phyloP scores from a whole-genome alignment of 495 filamentous ascomycete genomes.

The Podospora pseudocomata region DNA sequence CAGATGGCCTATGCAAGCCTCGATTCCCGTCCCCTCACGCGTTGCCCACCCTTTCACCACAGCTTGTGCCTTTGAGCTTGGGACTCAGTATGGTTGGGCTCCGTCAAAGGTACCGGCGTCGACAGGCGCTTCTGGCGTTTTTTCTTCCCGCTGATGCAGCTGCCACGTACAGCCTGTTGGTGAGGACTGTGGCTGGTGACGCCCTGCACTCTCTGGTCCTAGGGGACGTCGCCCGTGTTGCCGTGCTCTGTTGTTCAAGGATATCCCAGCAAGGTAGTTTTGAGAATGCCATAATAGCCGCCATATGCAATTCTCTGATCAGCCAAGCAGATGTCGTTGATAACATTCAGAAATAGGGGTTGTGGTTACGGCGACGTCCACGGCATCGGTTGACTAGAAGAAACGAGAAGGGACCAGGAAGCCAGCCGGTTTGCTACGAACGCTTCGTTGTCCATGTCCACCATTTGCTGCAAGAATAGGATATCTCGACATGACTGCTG shows the following conservation, averaged over 20 bases:
- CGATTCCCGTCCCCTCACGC: background rate
- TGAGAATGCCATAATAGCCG: background rate
- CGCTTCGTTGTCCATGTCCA: background rate
- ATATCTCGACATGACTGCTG: background rate
- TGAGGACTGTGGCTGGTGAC: background rate
- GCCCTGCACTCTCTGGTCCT: background rate
- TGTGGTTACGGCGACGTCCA: conserved; percentile 1
- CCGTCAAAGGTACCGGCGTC: background rate
- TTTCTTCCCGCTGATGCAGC: background rate
- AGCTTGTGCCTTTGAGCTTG: background rate
- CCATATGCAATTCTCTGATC: background rate
- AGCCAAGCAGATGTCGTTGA: background rate
- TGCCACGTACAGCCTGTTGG: conserved; percentile 10
- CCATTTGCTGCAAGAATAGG: background rate
- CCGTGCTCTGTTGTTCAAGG: background rate
- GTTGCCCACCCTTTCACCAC: background rate
- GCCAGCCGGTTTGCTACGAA: background rate
- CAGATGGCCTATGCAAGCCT: conserved; percentile 2
- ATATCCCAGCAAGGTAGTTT: background rate
- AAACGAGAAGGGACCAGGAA: background rate
- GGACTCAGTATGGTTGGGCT: background rate
- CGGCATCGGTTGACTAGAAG: background rate
- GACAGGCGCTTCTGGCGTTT: conserved; percentile 2
- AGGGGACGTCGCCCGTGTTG: background rate
- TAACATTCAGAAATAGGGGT: background rate